Evolutionary conservation across 1,284 basidiomycete species (phyloP).

Genomic region (Puccinia coronata): DNA sequence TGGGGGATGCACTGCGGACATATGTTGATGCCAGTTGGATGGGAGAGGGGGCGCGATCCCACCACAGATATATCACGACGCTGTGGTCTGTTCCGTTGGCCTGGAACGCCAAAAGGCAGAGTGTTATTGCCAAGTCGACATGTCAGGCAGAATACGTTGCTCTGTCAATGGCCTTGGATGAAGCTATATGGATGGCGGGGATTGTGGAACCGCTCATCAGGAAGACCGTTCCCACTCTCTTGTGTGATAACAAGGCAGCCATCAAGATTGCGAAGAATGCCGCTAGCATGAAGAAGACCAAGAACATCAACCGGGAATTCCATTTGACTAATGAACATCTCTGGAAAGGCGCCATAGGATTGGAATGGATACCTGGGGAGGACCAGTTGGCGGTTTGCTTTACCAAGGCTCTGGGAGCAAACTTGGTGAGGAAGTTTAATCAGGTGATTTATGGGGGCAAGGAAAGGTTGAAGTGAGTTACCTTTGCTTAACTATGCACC

Average conservation of each 20-base stretch:
- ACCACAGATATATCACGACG: no score
- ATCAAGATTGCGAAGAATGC: background rate
- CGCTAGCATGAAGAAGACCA: background rate
- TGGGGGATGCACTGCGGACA: background rate
- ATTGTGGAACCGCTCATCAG: background rate
- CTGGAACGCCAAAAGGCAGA: background rate
- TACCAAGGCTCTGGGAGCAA: background rate
- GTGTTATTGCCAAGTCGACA: background rate
- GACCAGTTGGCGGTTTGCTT: constrained; percentile 5
- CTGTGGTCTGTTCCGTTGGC: background rate
- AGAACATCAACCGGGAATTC: constrained; percentile 6
- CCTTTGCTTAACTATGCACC: background rate
- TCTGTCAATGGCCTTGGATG: background rate
- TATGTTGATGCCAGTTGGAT: background rate
- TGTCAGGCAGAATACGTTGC: constrained; percentile 2
- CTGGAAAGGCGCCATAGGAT: background rate
- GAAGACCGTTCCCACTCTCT: background rate
- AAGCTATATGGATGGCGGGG: background rate
- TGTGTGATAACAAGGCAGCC: constrained; percentile 3
- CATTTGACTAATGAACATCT: background rate
- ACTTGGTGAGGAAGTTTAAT: background rate
- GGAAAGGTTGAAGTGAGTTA: background rate
- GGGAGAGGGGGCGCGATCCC: no score
- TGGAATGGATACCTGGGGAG: background rate
- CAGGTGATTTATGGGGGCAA: background rate